Conservation (phyloP, 2,329 filamentous ascomycete species). For the Penicillium glabrum region DNA sequence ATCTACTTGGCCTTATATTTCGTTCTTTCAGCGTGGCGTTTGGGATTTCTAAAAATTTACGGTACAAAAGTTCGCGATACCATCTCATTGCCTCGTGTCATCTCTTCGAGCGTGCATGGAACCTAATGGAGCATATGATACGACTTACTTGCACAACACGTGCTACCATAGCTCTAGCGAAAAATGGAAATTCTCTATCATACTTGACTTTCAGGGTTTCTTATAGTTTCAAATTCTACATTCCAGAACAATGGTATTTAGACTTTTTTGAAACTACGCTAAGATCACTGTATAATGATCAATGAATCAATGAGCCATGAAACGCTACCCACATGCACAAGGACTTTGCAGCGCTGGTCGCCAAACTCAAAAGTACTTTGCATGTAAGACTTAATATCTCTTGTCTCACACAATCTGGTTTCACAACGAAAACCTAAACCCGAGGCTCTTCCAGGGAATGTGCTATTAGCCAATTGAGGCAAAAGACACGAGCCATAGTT, state of each 20-base stretch:
- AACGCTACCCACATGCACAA: no score
- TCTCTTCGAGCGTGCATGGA: constrained; percentile 17
- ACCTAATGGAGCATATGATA: background rate
- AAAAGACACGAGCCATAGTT: background rate
- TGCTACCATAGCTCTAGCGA: constrained; percentile 1
- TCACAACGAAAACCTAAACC: background rate
- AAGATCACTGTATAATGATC: background rate
- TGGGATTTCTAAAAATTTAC: constrained; percentile 17
- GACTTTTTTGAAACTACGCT: background rate
- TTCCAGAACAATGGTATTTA: background rate
- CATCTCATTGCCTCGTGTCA: constrained; percentile 16
- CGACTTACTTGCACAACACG: background rate
- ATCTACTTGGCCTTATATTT: constrained; percentile 6
- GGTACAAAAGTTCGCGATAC: constrained; percentile 11
- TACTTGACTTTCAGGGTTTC: background rate
- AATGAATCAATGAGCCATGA: no score
- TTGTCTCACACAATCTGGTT: background rate
- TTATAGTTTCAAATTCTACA: background rate
- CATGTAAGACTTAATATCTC: no score
- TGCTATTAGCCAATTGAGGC: background rate
- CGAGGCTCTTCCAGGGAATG: background rate
- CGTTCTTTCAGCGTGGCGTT: constrained; percentile 29
- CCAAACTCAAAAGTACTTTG: no score
- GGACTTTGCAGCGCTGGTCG: no score
- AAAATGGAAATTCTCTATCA: constrained; percentile 8